Evolutionary conservation across 495 filamentous ascomycete genomes (phyloP).

Genomic region (Talaromyces liani): DNA sequence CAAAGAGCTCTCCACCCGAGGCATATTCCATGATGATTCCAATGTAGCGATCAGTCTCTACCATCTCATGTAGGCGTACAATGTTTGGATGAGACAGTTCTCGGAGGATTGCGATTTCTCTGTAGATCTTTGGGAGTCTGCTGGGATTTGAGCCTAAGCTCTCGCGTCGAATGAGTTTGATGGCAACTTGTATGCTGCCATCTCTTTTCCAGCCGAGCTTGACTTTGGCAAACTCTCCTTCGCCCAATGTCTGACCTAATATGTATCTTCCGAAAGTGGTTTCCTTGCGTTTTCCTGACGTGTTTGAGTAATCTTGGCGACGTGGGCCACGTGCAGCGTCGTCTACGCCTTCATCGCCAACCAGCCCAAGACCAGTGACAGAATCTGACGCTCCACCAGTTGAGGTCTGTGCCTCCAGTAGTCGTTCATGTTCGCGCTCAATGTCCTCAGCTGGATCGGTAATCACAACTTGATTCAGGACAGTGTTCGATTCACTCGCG

Average conservation of each 20-base stretch:
- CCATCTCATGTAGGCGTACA: constrained; percentile 95
- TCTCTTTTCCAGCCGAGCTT: constrained; percentile 99
- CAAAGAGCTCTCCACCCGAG: constrained; percentile 94
- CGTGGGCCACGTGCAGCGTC: constrained; percentile 55
- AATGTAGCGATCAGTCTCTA: constrained; percentile 91
- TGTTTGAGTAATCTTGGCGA: constrained; percentile 66
- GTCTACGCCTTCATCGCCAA: constrained; percentile 47
- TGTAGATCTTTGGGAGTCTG: constrained; percentile 90
- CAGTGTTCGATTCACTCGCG: constrained; percentile 35
- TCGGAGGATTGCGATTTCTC: constrained; percentile 85
- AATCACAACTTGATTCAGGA: constrained; percentile 71
- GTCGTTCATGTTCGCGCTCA: constrained; percentile 66
- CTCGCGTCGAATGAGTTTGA: constrained; percentile 94
- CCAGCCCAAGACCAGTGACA: constrained; percentile 46
- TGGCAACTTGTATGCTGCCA: constrained; percentile 88
- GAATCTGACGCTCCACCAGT: constrained; percentile 41
- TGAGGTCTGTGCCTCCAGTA: constrained; percentile 52
- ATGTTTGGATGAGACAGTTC: constrained; percentile 92
- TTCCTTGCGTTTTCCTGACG: constrained; percentile 55
- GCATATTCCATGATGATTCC: constrained; percentile 98
- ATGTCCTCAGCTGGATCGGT: constrained; percentile 75
- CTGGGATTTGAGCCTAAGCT: constrained; percentile 77
- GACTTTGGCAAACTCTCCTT: constrained; percentile 98
- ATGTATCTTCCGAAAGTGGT: constrained; percentile 92
- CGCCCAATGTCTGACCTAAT: constrained; percentile 91